Evolutionary conservation across 192 early-diverging fungal species (phyloP).

Genomic region (Phycomyces nitens): DNA sequence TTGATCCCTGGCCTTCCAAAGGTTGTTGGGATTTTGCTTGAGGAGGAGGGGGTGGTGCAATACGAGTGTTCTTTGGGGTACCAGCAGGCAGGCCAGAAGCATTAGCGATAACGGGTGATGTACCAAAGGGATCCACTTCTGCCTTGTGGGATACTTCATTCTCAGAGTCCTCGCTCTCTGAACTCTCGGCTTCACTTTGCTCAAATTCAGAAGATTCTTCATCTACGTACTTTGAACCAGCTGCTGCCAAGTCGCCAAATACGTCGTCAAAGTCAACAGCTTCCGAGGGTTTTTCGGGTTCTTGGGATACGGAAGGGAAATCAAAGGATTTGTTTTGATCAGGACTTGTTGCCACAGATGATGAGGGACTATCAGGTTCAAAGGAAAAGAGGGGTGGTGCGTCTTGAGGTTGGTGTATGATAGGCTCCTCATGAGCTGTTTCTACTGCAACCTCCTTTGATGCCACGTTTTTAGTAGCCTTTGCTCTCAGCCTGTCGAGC

Average conservation of each 20-base stretch:
- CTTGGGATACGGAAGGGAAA: not conserved
- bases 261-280: constrained; percentile 14
- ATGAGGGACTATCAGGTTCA: not conserved
- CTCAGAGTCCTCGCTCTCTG: not conserved
- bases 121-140: not conserved
- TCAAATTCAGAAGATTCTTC: constrained; percentile 4
- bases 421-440: not conserved
- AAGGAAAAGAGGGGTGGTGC: not conserved
- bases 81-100: not conserved
- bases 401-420: not conserved
- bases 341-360: constrained; percentile 2
- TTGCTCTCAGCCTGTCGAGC: constrained; percentile 52
- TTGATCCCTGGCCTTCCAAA: constrained; percentile 1
- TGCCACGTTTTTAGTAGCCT: constrained; percentile 26
- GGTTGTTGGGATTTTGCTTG: constrained; percentile 9
- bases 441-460: not conserved
- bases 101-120: not conserved
- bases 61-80: constrained; percentile 3
- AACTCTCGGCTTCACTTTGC: not conserved
- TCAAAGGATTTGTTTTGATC: constrained; percentile 17
- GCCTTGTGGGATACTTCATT: not conserved
- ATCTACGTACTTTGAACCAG: not conserved
- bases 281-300: not conserved
- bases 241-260: constrained; percentile 10
- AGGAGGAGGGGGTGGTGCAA: constrained; percentile 15